Percentiles rank a stretch among this genome's conserved stretches.
phyloP scores from a whole-genome alignment of 352 stramenopile genomes.

The Phytopythium litorale region DNA sequence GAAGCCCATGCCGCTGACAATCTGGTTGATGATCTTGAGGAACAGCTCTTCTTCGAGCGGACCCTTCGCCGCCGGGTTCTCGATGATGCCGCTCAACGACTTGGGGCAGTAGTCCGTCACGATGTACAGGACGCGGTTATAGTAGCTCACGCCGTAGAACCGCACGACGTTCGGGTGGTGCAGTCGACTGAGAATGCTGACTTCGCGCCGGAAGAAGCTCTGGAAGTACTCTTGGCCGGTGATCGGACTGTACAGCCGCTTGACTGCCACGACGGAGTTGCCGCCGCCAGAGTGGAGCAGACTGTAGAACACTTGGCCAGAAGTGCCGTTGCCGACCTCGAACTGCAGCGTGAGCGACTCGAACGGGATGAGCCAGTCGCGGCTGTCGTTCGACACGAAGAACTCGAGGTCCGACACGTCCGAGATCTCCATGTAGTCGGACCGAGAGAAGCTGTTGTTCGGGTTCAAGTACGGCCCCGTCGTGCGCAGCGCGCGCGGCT shows the following conservation, averaged over 20 bases:
- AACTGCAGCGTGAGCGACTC: slow-evolving; percentile 83
- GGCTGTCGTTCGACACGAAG: slow-evolving; percentile 83
- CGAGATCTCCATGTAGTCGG: slow-evolving; percentile 85
- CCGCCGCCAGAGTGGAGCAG: slow-evolving; percentile 80
- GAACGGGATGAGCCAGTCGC: slow-evolving; percentile 90
- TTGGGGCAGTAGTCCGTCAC: slow-evolving; percentile 89
- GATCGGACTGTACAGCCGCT: slow-evolving; percentile 84
- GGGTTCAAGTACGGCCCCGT: slow-evolving; percentile 37
- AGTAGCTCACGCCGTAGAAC: slow-evolving; percentile 90
- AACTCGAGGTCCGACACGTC: slow-evolving; percentile 85
- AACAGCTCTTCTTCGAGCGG: slow-evolving; percentile 68
- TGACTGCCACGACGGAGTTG: slow-evolving; percentile 84
- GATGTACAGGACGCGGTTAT: slow-evolving; percentile 89
- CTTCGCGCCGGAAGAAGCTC: slow-evolving; percentile 87
- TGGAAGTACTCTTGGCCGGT: slow-evolving; percentile 89
- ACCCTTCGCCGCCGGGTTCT: slow-evolving; percentile 66
- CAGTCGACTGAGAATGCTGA: slow-evolving; percentile 81
- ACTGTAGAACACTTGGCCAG: slow-evolving; percentile 85
- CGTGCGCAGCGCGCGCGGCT: slow-evolving; percentile 42
- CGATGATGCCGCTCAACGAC: slow-evolving; percentile 76
- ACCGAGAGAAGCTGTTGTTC: slow-evolving; percentile 72
- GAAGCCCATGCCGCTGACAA: slow-evolving; percentile 90
- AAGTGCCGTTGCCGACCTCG: slow-evolving; percentile 87
- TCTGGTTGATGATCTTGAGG: slow-evolving; percentile 85
- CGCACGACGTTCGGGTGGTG: slow-evolving; percentile 88